Conservation (phyloP, 306 rosid genomes). For the Comarum palustre region DNA sequence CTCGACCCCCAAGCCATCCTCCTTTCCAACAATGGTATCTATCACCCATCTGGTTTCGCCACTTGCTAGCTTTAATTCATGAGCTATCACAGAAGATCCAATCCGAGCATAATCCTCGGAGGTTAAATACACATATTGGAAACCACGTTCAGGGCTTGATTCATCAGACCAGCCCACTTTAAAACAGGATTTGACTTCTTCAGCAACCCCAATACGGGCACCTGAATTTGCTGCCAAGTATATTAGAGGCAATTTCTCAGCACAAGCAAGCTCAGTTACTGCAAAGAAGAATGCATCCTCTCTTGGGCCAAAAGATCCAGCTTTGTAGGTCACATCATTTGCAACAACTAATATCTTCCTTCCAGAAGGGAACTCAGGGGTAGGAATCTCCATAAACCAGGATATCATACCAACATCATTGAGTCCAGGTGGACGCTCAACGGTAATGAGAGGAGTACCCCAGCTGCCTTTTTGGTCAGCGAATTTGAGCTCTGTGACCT, state of each 20-base stretch:
- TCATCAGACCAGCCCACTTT: slow-evolving; percentile 98
- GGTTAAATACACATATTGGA: slow-evolving; percentile 81
- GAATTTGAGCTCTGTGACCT: slow-evolving; percentile 75
- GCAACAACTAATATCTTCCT: slow-evolving; percentile 79
- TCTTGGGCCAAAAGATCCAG: slow-evolving; percentile 95
- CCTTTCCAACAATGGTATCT: slow-evolving; percentile 94
- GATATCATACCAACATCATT: slow-evolving; percentile 98
- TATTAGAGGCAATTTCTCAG: slow-evolving; percentile 73
- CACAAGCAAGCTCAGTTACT: slow-evolving; percentile 88
- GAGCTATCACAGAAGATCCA: slow-evolving; percentile 79
- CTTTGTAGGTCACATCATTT: slow-evolving; percentile 92
- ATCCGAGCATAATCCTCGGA: slow-evolving; percentile 83
- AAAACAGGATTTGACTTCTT: slow-evolving; percentile 90
- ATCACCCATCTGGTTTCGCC: slow-evolving; percentile 95
- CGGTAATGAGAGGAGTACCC: slow-evolving; percentile 81
- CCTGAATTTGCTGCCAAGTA: slow-evolving; percentile 98
- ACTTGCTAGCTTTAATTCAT: slow-evolving; percentile 60
- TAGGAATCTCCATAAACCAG: slow-evolving; percentile 85
- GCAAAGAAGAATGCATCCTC: slow-evolving; percentile 96
- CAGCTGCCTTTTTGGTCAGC: slow-evolving; percentile 69
- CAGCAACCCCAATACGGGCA: slow-evolving; percentile 94
- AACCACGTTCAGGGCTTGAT: slow-evolving; percentile 83
- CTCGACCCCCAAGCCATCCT: slow-evolving; percentile 92
- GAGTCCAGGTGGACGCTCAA: slow-evolving; percentile 61
- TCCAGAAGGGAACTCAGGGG: slow-evolving; percentile 93